phyloP scores from a whole-genome alignment of 352 stramenopile species.

The Phytophthora lateralis region DNA sequence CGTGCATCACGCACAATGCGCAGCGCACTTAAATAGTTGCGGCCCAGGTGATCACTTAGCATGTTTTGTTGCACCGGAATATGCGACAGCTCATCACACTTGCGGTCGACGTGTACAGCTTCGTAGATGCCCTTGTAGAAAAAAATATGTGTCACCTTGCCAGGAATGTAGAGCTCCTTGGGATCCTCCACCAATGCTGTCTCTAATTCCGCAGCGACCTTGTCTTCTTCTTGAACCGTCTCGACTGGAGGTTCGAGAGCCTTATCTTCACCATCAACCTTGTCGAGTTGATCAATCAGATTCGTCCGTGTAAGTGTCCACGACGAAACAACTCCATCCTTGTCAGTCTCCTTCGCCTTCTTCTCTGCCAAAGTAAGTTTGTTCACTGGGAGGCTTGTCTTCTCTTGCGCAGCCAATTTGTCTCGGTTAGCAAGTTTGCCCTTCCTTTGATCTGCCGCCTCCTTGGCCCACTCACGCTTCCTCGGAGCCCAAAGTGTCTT shows the following conservation, averaged over 20 bases:
- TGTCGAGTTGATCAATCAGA: slow-evolving; percentile 79
- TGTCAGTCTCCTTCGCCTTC: slow-evolving; percentile 25
- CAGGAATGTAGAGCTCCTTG: slow-evolving; percentile 81
- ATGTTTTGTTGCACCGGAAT: slow-evolving; percentile 89
- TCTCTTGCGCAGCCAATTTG: slow-evolving; percentile 16
- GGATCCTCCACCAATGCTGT: slow-evolving; percentile 60
- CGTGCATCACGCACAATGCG: slow-evolving; percentile 80
- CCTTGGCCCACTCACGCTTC: slow-evolving; percentile 81
- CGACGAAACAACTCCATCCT: slow-evolving; percentile 49
- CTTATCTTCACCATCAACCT: slow-evolving; percentile 44
- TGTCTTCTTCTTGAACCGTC: slow-evolving; percentile 54
- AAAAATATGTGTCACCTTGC: slow-evolving; percentile 78
- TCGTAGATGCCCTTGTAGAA: slow-evolving; percentile 85
- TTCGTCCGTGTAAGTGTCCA: slow-evolving; percentile 81
- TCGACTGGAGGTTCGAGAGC: slow-evolving; percentile 37
- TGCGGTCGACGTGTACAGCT: slow-evolving; percentile 79
- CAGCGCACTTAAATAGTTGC: slow-evolving; percentile 81
- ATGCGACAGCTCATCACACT: slow-evolving; percentile 69
- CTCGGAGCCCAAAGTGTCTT: slow-evolving; percentile 84
- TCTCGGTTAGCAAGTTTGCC: slow-evolving; percentile 41
- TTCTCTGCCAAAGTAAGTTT: slow-evolving; percentile 28
- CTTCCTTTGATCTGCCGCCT: slow-evolving; percentile 62
- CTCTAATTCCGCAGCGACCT: slow-evolving; percentile 59
- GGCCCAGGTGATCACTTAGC: slow-evolving; percentile 82
- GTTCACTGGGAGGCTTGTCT: slow-evolving; percentile 17